Conservation (phyloP, 2,329 filamentous ascomycete species). For the Lomentospora prolificans region DNA sequence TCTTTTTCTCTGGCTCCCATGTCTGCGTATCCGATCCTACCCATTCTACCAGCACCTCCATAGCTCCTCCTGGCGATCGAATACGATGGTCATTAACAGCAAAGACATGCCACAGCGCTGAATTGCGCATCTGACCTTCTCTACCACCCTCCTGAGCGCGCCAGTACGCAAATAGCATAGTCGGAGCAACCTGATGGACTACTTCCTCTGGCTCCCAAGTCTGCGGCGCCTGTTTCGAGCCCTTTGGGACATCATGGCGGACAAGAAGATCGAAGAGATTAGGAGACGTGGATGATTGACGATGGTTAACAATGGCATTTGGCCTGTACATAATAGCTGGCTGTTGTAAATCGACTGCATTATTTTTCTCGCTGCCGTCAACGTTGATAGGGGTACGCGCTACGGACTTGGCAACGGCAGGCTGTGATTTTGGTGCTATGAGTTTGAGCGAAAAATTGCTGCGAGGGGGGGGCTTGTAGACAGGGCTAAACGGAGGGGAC, state of each 20-base stretch:
- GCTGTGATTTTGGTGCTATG: not conserved
- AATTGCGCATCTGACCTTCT: constrained; percentile 10
- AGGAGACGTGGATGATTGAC: not conserved
- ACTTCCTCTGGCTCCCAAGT: constrained; percentile 24
- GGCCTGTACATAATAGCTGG: not conserved
- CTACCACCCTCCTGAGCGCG: constrained; percentile 12
- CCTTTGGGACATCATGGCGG: not conserved
- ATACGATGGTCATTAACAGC: constrained; percentile 10
- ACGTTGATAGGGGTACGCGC: not conserved
- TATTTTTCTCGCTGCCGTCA: too few relatives aligned
- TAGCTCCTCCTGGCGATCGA: not conserved
- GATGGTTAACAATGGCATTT: not conserved
- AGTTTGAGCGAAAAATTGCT: not conserved
- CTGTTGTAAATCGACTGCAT: not conserved
- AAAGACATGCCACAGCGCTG: constrained; percentile 13
- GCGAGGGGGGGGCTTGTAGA: not conserved
- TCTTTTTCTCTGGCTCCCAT: not conserved
- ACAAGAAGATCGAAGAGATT: not conserved
- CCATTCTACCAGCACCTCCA: not conserved
- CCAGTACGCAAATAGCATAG: constrained; percentile 17
- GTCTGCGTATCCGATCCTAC: not conserved
- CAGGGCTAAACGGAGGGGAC: constrained; percentile 1
- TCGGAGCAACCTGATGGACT: constrained; percentile 23
- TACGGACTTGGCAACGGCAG: not conserved
- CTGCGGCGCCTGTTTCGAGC: constrained; percentile 14